Base-by-base conservation (phyloP, 805 yeast genomes). In the Candida parachauliodes region DNA sequence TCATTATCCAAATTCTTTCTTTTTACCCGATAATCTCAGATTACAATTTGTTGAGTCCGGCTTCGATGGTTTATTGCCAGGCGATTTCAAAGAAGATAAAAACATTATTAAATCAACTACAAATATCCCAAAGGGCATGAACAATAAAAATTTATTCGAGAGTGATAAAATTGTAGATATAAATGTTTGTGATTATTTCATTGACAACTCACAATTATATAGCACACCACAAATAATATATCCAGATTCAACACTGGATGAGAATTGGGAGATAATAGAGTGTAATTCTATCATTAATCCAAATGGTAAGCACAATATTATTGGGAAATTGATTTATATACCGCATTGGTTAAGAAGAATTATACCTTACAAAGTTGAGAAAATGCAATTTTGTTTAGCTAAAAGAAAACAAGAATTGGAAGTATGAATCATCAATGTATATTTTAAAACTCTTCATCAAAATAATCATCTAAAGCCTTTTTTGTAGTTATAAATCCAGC, bases 1-100 rank as follows among this genome's bases (percentile, higher is more conserved):
- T 52, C 84, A 91, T 53, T 89, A 68, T 59, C 96, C 98, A 8
- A 79, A 85, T 1, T 88, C 96, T 0, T 85, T 88, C 55, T 87
- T 89, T 53, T 62, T 91, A 17, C 81, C 85, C 3, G 72, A 75
- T 4, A 65, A 76, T 40, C 71, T 71, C 49, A 64, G 96, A 46
- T 62, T 88, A 17, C 67, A 68, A 49, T 91, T 87, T 57, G 77
- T 85, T 8, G 65, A 70, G 39, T 80, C 88, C 40, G 93, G 91
- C 1, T 91, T 89, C 59, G 77, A 81, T 55, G 97, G 97, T 0
- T 64, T 89, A 43, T 64, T 91, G 24, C 98, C 98, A 0, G 95
- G 94, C 2, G 93, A 87, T 50, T 91, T 89, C 52, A 51, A 55
- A 3, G 95, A 81, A 47, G n/a, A 26, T n/a, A 34, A 29, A 1